Evolutionary conservation across 2,329 filamentous ascomycete genomes (phyloP), one percentile per base, ranked within the genome.

Genomic region (Didymella pomorum): DNA sequence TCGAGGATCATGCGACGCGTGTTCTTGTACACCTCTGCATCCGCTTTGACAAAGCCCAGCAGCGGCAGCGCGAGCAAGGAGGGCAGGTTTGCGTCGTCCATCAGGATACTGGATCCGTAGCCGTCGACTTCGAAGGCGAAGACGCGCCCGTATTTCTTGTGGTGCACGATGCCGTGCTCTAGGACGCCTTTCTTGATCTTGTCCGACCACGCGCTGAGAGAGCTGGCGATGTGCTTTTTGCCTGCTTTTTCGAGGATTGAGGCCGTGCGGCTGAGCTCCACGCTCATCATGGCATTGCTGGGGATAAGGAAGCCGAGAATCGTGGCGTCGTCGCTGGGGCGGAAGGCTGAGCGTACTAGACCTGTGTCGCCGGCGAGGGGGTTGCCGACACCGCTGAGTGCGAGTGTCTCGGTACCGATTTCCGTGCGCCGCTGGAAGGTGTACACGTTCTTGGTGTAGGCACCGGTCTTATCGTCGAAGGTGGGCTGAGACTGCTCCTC

Each of bases 231-330:
- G 2, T 79, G 76, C 3, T 81, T 74, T 46, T 89, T 85, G 1
- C 84, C 85, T 1, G 83, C 86, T 6, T 81, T 81, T 51, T 80
- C 79, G n/a, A 98, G 84, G 20, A 96, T 82, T 6, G 83, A 81
- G 0, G 92, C 87, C 0, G 91, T 88, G 41, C 91, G 88, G 63
- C 88, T 86, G 25, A 99, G 82, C 77, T 99, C 93, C 0, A 94
- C 91, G 2, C 92, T 89, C 84, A 99, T 97, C 89, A 96, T 94
- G 23, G 95, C 95, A 73, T 99, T 99, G 35, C 92, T 89, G 0
- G 95, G 95, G 66, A 99, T 96, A 74, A 97, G 92, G 81, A 92
- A 99, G 43, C 93, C 93, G 3, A 99, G 82, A 35, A 95, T 97
- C 0, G 93, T 96, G 2, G 95, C 92, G 75, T 99, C 95, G 70